phyloP scores from a whole-genome alignment of 2,329 filamentous ascomycete species.

The Claviceps fusiformis region DNA sequence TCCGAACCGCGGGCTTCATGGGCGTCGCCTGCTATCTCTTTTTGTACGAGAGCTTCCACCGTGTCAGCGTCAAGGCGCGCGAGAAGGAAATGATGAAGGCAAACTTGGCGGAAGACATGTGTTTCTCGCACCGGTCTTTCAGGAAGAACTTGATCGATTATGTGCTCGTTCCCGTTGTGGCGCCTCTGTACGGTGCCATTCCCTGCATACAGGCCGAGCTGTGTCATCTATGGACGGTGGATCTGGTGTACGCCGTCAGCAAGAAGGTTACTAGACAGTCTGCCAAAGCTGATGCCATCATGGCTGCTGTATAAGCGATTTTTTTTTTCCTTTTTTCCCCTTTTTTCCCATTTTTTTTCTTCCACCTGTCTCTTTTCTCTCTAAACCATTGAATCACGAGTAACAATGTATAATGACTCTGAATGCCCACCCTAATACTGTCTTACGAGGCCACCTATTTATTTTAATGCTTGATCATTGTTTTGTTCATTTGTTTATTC shows the following conservation, averaged over 20 bases:
- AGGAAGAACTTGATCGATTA: constrained; percentile 49
- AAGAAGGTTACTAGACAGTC: constrained; percentile 48
- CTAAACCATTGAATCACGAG: no score
- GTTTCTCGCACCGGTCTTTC: constrained; percentile 46
- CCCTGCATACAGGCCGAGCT: constrained; percentile 55
- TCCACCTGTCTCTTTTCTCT: neutral
- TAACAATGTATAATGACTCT: no score
- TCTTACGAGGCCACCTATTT: no score
- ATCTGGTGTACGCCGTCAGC: constrained; percentile 59
- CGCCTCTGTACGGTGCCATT: constrained; percentile 53
- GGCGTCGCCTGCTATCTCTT: constrained; percentile 49
- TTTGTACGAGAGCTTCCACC: constrained; percentile 56
- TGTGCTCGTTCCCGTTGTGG: constrained; percentile 51
- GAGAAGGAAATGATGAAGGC: constrained; percentile 54
- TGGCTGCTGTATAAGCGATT: neutral
- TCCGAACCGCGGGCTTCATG: constrained; percentile 49
- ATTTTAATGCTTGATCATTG: no score
- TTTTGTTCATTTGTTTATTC: no score
- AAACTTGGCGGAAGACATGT: constrained; percentile 49
- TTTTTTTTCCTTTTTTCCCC: neutral
- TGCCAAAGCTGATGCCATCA: constrained; percentile 21
- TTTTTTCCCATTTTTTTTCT: neutral
- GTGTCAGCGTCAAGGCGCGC: constrained; percentile 43
- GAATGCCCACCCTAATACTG: no score
- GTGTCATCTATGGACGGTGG: constrained; percentile 55